Evolutionary conservation across 2,329 filamentous ascomycete genomes (phyloP).

Genomic region (Massarina eburnea): DNA sequence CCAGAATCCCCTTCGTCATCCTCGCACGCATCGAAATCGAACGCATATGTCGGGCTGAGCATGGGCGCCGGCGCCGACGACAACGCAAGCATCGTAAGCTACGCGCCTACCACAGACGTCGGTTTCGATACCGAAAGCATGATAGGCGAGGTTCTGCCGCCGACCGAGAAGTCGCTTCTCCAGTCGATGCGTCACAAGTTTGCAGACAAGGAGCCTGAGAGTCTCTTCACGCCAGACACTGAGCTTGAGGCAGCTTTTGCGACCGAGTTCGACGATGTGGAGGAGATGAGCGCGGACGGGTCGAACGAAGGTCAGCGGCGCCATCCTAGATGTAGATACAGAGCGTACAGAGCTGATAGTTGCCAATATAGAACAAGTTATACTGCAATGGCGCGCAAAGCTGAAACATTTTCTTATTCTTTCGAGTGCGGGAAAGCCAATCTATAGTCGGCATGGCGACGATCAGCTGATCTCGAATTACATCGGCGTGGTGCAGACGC

Average conservation of each 20-base stretch:
- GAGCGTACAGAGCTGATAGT: constrained; percentile 30
- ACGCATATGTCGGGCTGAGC: constrained; percentile 42
- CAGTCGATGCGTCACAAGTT: constrained; percentile 64
- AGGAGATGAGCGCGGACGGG: constrained; percentile 57
- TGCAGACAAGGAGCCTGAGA: constrained; percentile 57
- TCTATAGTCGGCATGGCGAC: constrained; percentile 94
- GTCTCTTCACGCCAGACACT: constrained; percentile 48
- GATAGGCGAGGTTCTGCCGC: constrained; percentile 68
- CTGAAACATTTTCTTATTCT: constrained; percentile 96
- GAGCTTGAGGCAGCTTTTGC: constrained; percentile 66
- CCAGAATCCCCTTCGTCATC: constrained; percentile 29
- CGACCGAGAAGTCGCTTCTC: constrained; percentile 69
- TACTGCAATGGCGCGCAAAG: constrained; percentile 84
- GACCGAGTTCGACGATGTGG: constrained; percentile 76
- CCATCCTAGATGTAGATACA: constrained; percentile 15
- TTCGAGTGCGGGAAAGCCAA: constrained; percentile 93
- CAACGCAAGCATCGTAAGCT: constrained; percentile 66
- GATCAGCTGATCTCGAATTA: constrained; percentile 87
- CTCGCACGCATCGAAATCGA: constrained; percentile 39
- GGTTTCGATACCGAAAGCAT: constrained; percentile 79
- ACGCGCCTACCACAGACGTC: constrained; percentile 63
- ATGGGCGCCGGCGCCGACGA: constrained; percentile 61
- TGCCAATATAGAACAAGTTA: constrained; percentile 47
- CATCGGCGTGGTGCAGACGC: constrained; percentile 93
- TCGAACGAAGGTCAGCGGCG: constrained; percentile 61